These are phyloP conservation scores for Dissophora globulifera DNA, from an alignment of 192 early-diverging fungal species.

Conservation along the genomic window DNA sequence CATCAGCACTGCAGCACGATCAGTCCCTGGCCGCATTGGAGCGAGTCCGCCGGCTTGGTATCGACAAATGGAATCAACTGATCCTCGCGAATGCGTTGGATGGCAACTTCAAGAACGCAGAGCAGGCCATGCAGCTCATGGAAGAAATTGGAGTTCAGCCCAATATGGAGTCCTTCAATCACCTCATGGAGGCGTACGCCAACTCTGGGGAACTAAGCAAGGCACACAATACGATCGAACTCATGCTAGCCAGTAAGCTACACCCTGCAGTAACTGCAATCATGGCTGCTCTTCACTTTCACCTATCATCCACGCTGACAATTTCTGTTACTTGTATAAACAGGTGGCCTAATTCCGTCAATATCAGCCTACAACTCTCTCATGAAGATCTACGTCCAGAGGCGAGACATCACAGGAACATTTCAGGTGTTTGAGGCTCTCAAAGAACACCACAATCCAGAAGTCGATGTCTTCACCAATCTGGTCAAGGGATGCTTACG, in stretches of 20 bases:
- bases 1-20: no score
- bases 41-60: conserved; percentile 13
- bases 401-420: conserved; percentile 47
- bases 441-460: conserved; percentile 53
- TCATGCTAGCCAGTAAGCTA: conserved; percentile 61
- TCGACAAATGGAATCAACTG: conserved; percentile 45
- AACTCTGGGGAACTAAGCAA: conserved; percentile 69
- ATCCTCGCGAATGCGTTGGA: conserved; percentile 43
- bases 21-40: no score
- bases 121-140: conserved; percentile 52
- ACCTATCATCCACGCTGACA: no score
- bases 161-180: conserved; percentile 73
- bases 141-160: conserved; percentile 71
- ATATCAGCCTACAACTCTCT: conserved; percentile 30
- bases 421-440: conserved; percentile 52
- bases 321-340: not conserved
- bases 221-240: conserved; percentile 72
- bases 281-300: not conserved
- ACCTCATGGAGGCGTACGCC: conserved; percentile 85
- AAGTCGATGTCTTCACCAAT: conserved; percentile 72
- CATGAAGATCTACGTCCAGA: conserved; percentile 34
- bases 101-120: conserved; percentile 33
- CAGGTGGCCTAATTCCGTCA: conserved; percentile 24
- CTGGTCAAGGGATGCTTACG: conserved; percentile 87
- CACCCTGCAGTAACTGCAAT: not conserved